Conservation (phyloP, 768 basidiomycete genomes). For the Leccinum incarnatum region DNA sequence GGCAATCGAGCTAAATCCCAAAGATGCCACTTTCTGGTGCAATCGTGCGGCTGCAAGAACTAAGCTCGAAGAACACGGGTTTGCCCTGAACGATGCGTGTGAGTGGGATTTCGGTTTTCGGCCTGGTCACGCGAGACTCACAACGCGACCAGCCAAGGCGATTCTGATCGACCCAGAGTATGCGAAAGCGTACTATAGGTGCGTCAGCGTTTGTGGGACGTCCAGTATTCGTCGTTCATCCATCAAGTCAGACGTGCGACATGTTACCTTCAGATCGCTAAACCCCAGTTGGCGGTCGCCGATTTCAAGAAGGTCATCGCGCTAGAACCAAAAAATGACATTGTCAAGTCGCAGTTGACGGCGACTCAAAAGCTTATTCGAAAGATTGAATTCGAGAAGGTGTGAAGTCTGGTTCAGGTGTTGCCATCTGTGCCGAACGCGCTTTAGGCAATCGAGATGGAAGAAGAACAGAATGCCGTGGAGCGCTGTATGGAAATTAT, state of each 20-base stretch:
- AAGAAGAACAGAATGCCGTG: constrained; percentile 81
- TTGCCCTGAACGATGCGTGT: constrained; percentile 88
- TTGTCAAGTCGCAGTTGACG: constrained; percentile 74
- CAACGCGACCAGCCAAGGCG: constrained; percentile 58
- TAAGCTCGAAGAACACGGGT: constrained; percentile 92
- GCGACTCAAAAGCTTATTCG: constrained; percentile 90
- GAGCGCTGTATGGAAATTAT: constrained; percentile 78
- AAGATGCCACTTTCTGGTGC: constrained; percentile 88
- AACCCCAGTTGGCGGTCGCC: constrained; percentile 78
- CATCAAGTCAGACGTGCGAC: constrained; percentile 65
- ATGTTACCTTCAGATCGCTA: constrained; percentile 87
- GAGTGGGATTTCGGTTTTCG: constrained; percentile 31
- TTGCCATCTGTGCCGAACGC: constrained; percentile 1
- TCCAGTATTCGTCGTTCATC: background rate
- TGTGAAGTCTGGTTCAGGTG: constrained; percentile 22
- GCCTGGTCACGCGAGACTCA: constrained; percentile 17
- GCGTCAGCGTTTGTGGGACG: constrained; percentile 14
- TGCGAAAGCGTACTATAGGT: constrained; percentile 88
- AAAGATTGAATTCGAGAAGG: constrained; percentile 91
- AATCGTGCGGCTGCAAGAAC: constrained; percentile 92
- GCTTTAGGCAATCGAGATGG: constrained; percentile 82
- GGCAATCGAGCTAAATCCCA: constrained; percentile 85
- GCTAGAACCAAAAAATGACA: constrained; percentile 84
- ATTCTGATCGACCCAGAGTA: constrained; percentile 87
- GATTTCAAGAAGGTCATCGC: constrained; percentile 85